Evolutionary conservation across 257 asterid genomes (phyloP).

Genomic region (Solanum habrochaites): DNA sequence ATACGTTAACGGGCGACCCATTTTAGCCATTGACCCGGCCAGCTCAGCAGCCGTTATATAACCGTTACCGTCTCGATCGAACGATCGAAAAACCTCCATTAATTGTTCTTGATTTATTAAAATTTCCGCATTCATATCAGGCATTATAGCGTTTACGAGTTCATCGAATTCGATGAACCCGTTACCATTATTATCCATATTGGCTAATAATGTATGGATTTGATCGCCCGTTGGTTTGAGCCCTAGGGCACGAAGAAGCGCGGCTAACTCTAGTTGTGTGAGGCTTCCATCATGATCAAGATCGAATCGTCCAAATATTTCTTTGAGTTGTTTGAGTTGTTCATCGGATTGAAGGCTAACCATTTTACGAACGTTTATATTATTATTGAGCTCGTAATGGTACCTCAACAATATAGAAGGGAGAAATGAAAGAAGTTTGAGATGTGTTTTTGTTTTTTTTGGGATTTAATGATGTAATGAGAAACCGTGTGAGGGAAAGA

Average conservation of each 20-base stretch:
- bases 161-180: constrained; percentile 86
- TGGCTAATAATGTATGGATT: constrained; percentile 44
- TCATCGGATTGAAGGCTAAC: constrained; percentile 28
- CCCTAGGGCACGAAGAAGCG: constrained; percentile 79
- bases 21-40: constrained; percentile 82
- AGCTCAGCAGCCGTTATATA: constrained; percentile 81
- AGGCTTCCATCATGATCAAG: constrained; percentile 93
- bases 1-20: constrained; percentile 83
- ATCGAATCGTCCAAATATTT: constrained; percentile 68
- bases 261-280: constrained; percentile 80
- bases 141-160: constrained; percentile 45
- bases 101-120: constrained; percentile 64
- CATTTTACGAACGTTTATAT: not conserved
- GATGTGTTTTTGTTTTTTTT: not conserved
- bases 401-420: not conserved
- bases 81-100: constrained; percentile 65
- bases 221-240: constrained; percentile 74
- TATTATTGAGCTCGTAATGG: not conserved
- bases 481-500: not conserved
- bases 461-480: not conserved
- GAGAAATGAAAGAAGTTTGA: not conserved
- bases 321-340: constrained; percentile 47
- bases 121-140: constrained; percentile 52
- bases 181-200: constrained; percentile 67
- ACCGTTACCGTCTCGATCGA: constrained; percentile 89